phyloP scores from a whole-genome alignment of 2,329 filamentous ascomycete genomes.

The Scedosporium aurantiacum region DNA sequence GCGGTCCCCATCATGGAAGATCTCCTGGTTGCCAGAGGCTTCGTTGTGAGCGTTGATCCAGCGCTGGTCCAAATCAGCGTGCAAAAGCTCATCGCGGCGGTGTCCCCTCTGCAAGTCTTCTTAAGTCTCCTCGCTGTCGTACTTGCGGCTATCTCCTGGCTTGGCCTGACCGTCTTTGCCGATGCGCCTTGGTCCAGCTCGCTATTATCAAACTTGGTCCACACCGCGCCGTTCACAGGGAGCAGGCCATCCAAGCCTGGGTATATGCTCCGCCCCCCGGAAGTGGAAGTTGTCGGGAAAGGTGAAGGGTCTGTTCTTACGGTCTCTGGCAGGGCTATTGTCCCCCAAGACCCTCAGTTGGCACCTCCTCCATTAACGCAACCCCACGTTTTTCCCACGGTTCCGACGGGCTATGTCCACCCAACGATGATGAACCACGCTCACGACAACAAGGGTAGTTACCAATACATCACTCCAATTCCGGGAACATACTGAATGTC shows the following conservation, averaged over 20 bases:
- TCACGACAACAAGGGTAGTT: no score
- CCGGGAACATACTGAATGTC: no score
- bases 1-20: background rate
- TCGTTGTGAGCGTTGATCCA: background rate
- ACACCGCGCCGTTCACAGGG: background rate
- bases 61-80: background rate
- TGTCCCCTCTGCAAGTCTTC: background rate
- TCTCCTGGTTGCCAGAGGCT: background rate
- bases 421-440: no score
- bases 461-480: no score
- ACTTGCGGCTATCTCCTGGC: background rate
- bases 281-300: background rate
- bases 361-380: background rate
- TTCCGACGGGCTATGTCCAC: no score
- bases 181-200: background rate
- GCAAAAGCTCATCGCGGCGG: background rate
- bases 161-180: background rate
- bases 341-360: background rate
- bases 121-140: background rate
- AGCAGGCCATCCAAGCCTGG: background rate
- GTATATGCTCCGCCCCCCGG: background rate
- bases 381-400: background rate
- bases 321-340: background rate
- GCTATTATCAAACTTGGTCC: background rate
- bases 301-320: background rate